Conservation (phyloP, 73 alveolate species). For the Paramecium caudatum region DNA sequence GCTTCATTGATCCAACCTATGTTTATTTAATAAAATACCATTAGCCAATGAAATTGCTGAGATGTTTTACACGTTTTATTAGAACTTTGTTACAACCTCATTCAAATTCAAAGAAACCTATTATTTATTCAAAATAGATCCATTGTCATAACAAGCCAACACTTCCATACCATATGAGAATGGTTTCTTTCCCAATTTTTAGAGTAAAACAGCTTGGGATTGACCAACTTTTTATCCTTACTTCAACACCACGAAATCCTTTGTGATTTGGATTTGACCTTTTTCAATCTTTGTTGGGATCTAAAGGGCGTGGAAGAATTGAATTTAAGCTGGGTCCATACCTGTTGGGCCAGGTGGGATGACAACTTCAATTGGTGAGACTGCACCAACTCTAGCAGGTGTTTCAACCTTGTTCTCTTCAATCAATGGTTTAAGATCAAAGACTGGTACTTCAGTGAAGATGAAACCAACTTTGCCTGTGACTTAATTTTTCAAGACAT, state of each 20-base stretch:
- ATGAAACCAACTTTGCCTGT: conserved; percentile 91
- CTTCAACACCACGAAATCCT: conserved; percentile 90
- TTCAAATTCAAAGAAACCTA: conserved; percentile 96
- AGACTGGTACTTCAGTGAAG: conserved; percentile 93
- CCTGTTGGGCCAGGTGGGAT: conserved; percentile 99
- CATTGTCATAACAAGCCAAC: conserved; percentile 95
- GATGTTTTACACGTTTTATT: conserved; percentile 85
- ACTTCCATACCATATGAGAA: conserved; percentile 96
- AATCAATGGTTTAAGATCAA: conserved; percentile 89
- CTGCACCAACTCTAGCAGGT: conserved; percentile 98
- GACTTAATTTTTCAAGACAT: conserved; percentile 51
- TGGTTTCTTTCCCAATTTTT: conserved; percentile 98
- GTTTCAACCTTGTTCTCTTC: conserved; percentile 90
- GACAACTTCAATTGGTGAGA: conserved; percentile 97
- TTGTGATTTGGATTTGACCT: conserved; percentile 98
- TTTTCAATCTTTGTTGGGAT: conserved; percentile 99
- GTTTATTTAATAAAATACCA: conserved; percentile 73
- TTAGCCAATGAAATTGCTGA: conserved; percentile 93
- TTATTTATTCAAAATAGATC: conserved; percentile 96
- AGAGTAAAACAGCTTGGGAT: conserved; percentile 97
- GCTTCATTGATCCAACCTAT: conserved; percentile 89
- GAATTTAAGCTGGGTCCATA: conserved; percentile 99
- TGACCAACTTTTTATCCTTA: conserved; percentile 95
- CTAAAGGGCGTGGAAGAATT: conserved; percentile 98
- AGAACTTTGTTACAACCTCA: conserved; percentile 85